Conservation (phyloP, 2,329 filamentous ascomycete species). For the Xylaria arbuscula region DNA sequence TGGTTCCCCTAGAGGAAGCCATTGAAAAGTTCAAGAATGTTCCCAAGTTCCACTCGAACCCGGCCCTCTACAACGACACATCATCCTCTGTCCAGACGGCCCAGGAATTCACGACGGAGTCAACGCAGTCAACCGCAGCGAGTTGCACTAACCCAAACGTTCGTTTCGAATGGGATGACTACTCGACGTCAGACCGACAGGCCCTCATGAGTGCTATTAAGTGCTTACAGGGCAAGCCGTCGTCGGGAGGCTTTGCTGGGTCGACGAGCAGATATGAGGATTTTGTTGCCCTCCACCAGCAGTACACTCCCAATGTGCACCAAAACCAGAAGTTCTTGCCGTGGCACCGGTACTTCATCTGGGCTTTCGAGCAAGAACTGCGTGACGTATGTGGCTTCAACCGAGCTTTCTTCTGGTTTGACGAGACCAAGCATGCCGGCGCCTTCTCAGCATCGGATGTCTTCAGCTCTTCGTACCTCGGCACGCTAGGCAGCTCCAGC, state of each 20-base stretch:
- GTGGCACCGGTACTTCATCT: constrained; percentile 38
- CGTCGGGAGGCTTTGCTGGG: constrained; percentile 27
- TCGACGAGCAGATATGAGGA: constrained; percentile 38
- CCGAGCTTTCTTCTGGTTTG: constrained; percentile 38
- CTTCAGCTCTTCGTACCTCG: constrained; percentile 35
- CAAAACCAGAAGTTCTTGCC: constrained; percentile 38
- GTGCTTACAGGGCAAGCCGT: constrained; percentile 34
- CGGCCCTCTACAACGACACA: constrained; percentile 36
- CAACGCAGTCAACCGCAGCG: constrained; percentile 6
- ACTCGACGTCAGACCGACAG: constrained; percentile 31
- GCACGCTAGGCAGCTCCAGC: constrained; percentile 22
- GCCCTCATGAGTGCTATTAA: constrained; percentile 37
- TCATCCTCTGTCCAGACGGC: constrained; percentile 15
- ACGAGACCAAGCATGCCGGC: constrained; percentile 39
- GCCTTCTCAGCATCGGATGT: constrained; percentile 31
- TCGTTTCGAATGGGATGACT: constrained; percentile 38
- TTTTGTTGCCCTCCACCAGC: constrained; percentile 36
- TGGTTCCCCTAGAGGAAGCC: constrained; percentile 34
- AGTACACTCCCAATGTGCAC: constrained; percentile 36
- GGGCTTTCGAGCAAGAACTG: constrained; percentile 36
- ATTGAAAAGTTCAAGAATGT: constrained; percentile 29
- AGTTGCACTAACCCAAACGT: constrained; percentile 37
- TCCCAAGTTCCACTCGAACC: constrained; percentile 36
- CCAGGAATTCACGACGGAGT: not conserved
- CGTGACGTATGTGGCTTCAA: constrained; percentile 36